These are phyloP conservation scores for Gossypium trilobum DNA, from an alignment of 441 rosid genomes.

Conservation along the genomic window DNA sequence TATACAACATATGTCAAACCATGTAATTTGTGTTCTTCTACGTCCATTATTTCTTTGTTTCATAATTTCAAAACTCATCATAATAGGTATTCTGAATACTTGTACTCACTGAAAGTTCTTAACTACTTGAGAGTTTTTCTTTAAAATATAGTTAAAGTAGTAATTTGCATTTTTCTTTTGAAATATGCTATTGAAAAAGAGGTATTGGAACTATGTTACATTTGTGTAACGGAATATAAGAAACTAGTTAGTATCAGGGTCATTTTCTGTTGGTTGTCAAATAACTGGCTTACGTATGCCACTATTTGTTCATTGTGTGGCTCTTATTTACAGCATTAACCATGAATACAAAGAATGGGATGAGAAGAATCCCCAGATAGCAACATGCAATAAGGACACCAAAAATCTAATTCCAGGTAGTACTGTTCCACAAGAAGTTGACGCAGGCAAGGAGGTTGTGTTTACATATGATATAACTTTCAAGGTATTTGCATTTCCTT, in stretches of 20 bases:
- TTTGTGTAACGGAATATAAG: background rate
- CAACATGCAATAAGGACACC: slow-evolving; percentile 82
- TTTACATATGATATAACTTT: slow-evolving; percentile 86
- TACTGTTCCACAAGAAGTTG: slow-evolving; percentile 83
- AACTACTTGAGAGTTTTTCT: background rate
- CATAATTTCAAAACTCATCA: background rate
- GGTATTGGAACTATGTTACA: background rate
- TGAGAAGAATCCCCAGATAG: slow-evolving; percentile 64
- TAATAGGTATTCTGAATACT: background rate
- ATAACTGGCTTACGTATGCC: slow-evolving; percentile 11
- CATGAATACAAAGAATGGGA: slow-evolving; percentile 89
- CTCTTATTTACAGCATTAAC: slow-evolving; percentile 46
- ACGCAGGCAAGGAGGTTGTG: slow-evolving; percentile 54
- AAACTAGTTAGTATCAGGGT: background rate
- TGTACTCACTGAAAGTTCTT: background rate
- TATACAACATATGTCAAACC: background rate
- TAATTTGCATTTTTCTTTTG: background rate
- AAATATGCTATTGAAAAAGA: background rate
- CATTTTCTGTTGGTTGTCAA: background rate
- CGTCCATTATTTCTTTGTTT: background rate
- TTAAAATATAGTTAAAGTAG: background rate
- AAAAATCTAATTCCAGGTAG: slow-evolving; percentile 69
- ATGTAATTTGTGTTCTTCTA: background rate
- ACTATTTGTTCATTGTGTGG: background rate
- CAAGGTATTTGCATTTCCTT: slow-evolving; percentile 35